These are phyloP conservation scores for Rhizoclosmatium globosum DNA, from an alignment of 192 early-diverging fungal species.

Conservation along the genomic window DNA sequence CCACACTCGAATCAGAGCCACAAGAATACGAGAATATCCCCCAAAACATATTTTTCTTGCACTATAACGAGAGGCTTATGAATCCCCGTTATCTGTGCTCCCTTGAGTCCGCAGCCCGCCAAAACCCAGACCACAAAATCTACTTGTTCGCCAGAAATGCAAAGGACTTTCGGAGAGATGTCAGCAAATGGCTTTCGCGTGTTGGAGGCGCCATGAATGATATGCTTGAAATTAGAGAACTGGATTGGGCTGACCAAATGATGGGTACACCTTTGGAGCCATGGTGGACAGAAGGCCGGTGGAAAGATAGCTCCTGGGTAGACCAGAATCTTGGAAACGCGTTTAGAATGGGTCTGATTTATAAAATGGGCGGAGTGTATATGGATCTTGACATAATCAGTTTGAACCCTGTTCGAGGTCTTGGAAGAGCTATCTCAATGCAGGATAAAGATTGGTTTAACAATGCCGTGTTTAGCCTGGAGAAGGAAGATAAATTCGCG, in stretches of 20 bases:
- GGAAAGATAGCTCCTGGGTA: conserved; percentile 36
- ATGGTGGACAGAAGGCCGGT: conserved; percentile 34
- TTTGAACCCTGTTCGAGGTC: conserved; percentile 33
- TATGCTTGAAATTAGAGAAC: not conserved
- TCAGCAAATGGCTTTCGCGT: not conserved
- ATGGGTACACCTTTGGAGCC: conserved; percentile 39
- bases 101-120: conserved; percentile 42
- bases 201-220: not conserved
- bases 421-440: conserved; percentile 30
- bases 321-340: conserved; percentile 52
- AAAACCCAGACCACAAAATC: conserved; percentile 43
- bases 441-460: conserved; percentile 31
- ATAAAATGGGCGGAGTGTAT: conserved; percentile 40
- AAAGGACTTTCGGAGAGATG: not conserved
- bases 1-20: not conserved
- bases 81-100: conserved; percentile 37
- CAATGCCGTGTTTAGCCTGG: conserved; percentile 44
- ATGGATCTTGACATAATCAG: conserved; percentile 51
- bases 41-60: conserved; percentile 42
- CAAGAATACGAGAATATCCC: conserved; percentile 4
- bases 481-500: conserved; percentile 30
- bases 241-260: conserved; percentile 31
- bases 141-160: conserved; percentile 31
- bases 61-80: conserved; percentile 43
- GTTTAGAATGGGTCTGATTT: conserved; percentile 41